Evolutionary conservation across 345 rosid genomes (phyloP), one percentile per base, ranked within the genome.

Genomic region (Melaleuca quinquenervia): DNA sequence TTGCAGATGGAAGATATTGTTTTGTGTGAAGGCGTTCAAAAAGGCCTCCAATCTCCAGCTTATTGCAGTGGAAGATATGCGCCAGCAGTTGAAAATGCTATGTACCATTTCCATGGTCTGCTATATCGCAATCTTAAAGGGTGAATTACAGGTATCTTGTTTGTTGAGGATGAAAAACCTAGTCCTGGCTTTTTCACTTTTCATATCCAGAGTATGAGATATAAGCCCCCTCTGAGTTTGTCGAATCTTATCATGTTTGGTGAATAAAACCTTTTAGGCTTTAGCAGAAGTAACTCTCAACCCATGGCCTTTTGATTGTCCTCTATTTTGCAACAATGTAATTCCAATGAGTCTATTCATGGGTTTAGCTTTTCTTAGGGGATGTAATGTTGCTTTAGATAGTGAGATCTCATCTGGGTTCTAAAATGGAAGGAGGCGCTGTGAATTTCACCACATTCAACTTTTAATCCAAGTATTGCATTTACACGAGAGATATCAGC

Each of bases 11-110:
- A 96, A 89, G 98, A 97, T 86, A 87, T 92, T 20, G 80, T 84
- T 56, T 90, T 97, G 48, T 96, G 96, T 76, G 97, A 97, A 90
- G 92, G 93, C 52, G 97, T 97, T 50, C 98, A 95, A 86, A 92
- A 92, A 84, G 97, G 98, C 26, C 90, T 96, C 1, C 92, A 97
- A 83, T 94, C 98, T 3, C 95, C 94, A 11, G 96, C 96, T 3
- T 96, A 94, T 86, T 49, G 76, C 80, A 89, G 82, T 27, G 98
- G 98, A 70, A 90, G 98, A 87, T 96, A 95, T 84, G 95, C 94
- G 44, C 96, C 96, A 0, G n/a, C 85, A 1, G 92, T 95, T 14
- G 98, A 96, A 92, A 89, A 91, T 75, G 91, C 98, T 41, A 70
- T 70, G 80, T 36, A 70, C 48, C 80, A 36, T 70, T 70, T 36